Base-by-base conservation (phyloP, 768 basidiomycete species). In the Leccinum truebloodii region DNA sequence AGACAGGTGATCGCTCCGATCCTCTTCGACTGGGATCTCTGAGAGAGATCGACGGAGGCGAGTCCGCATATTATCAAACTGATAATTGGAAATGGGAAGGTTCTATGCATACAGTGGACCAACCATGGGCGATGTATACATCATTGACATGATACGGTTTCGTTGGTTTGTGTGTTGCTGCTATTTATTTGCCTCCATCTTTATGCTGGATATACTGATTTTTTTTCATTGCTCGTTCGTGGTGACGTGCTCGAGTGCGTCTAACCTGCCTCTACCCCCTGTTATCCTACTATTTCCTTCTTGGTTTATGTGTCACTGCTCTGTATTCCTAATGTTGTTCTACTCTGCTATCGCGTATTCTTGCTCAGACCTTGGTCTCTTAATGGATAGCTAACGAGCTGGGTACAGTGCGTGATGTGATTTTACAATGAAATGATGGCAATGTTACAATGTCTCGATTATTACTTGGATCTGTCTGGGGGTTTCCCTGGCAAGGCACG, bases 21-120 rank as follows among this genome's bases (percentile, higher is more conserved):
- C 76, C 79, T 30, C 76, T 89, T 59, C 80, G 85, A 54, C 73
- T 89, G 39, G 84, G 85, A 51, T 72, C 81, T 55, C 85, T 83
- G 78, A 83, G 84, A 69, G 89, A 89, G 71, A 84, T 92, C 37
- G 88, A 90, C 66, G 88, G 88, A 46, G 89, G 89, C 55, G 88
- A 90, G 76, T 82, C 84, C 18, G 80, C 86, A 52, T 90, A 87
- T 70, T 91, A 84, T 75, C 75, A 78, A 62, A 34, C 67, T 20
- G 64, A 67, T 35, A 81, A 81, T 46, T 92, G 86, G 86, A 91
- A 88, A 75, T 92, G 85, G 84, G 90, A 90, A 57, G 80, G 82
- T 64, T 70, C 79, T 37, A 90, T 92, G 88, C 75, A 80, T 61
- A 75, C 82, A 48, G 69, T 80, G 63, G 90, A 91, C 6, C 85